Conservation (phyloP, 176 grass and related monocot genomes). For the Oryza meyeriana region DNA sequence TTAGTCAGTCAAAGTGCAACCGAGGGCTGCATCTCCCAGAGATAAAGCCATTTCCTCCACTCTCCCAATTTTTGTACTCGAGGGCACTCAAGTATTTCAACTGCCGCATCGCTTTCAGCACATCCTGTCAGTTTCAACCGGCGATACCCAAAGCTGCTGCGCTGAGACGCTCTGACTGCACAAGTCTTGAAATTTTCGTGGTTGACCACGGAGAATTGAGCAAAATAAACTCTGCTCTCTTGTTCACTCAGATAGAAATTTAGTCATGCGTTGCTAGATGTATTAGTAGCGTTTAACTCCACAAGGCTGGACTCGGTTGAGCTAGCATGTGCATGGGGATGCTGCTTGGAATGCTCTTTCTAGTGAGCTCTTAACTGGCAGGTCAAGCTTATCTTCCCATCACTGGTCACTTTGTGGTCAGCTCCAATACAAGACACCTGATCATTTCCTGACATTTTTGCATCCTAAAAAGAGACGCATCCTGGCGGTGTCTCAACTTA, state of each 20-base stretch:
- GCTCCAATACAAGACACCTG: neutral
- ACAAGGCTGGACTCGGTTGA: neutral
- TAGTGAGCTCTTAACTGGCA: neutral
- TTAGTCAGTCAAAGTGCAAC: slow-evolving; percentile 37
- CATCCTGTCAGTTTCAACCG: neutral
- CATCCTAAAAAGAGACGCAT: neutral
- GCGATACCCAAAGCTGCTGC: slow-evolving; percentile 18
- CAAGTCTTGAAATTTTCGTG: neutral
- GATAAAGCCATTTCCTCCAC: neutral
- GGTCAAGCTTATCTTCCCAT: neutral
- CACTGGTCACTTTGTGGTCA: neutral
- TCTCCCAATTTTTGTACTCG: neutral
- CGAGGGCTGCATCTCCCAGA: slow-evolving; percentile 34
- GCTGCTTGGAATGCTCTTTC: slow-evolving; percentile 5
- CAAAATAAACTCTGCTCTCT: neutral
- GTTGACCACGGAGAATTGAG: neutral
- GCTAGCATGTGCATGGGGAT: neutral
- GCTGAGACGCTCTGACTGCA: neutral
- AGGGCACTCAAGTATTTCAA: neutral
- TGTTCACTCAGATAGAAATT: neutral
- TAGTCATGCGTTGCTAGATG: neutral
- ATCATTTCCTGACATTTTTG: neutral
- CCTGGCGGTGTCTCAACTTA: neutral
- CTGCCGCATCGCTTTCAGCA: neutral
- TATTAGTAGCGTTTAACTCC: neutral